These are phyloP conservation scores for Vicia sativa DNA, from an alignment of 306 rosid species.

Conservation along the genomic window DNA sequence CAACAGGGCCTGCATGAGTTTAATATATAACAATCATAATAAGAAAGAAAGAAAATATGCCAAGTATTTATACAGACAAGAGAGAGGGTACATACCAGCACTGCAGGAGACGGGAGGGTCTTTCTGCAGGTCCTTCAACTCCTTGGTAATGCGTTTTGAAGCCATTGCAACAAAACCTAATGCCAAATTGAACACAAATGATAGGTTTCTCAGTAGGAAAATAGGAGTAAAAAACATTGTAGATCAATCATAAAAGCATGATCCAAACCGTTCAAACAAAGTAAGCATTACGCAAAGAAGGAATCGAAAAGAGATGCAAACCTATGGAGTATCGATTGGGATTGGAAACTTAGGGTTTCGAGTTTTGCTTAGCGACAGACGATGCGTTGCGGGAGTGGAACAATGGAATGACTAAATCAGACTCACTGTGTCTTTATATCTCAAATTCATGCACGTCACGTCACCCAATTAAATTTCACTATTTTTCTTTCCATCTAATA, in stretches of 20 bases:
- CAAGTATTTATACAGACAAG: conserved; percentile 1
- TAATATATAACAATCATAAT: conserved; percentile 20
- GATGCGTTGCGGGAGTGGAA: background rate
- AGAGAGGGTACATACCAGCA: conserved; percentile 50
- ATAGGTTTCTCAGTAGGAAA: background rate
- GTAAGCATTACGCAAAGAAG: background rate
- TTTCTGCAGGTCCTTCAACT: conserved; percentile 67
- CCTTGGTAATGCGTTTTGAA: conserved; percentile 68
- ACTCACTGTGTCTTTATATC: background rate
- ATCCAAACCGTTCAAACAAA: background rate
- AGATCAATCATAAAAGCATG: background rate
- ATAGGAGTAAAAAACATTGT: background rate
- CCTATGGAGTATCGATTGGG: conserved; percentile 1
- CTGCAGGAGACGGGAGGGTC: conserved; percentile 76
- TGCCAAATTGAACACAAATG: background rate
- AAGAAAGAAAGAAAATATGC: too few species aligned
- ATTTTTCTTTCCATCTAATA: background rate
- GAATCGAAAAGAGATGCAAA: background rate
- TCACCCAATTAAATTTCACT: background rate
- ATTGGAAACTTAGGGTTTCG: background rate
- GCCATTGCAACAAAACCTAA: conserved; percentile 47
- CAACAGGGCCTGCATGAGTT: conserved; percentile 48
- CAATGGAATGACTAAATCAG: background rate
- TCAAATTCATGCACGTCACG: background rate
- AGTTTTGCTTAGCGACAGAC: background rate